Evolutionary conservation across 192 early-diverging fungal species (phyloP).

Genomic region (Podochytrium sp.): DNA sequence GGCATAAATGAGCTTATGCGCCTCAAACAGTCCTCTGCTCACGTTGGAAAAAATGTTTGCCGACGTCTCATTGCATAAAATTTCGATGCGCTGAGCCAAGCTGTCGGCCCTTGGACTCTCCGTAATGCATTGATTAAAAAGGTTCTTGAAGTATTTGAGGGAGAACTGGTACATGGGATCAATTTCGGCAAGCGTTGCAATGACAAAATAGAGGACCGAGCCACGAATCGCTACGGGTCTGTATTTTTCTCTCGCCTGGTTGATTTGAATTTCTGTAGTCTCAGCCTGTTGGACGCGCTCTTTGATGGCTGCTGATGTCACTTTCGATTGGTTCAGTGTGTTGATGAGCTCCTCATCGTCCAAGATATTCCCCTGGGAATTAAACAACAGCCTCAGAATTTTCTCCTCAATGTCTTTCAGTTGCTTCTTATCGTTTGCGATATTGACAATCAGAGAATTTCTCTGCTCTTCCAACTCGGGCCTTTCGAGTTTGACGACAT

Average conservation of each 20-base stretch:
- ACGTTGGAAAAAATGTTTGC: constrained; percentile 61
- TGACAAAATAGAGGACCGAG: constrained; percentile 64
- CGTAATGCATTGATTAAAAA: constrained; percentile 58
- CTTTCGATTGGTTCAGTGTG: constrained; percentile 67
- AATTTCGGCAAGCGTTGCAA: constrained; percentile 62
- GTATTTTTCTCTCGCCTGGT: constrained; percentile 59
- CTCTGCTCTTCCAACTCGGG: constrained; percentile 69
- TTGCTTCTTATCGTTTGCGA: constrained; percentile 63
- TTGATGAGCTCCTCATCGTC: constrained; percentile 69
- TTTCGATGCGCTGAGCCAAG: constrained; percentile 49
- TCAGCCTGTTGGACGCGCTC: constrained; percentile 59
- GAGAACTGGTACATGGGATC: constrained; percentile 71
- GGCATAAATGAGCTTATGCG: constrained; percentile 62
- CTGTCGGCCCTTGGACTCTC: constrained; percentile 52
- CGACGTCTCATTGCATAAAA: constrained; percentile 56
- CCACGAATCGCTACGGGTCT: constrained; percentile 63
- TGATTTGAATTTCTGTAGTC: constrained; percentile 60
- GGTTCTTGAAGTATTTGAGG: constrained; percentile 66
- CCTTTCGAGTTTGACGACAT: constrained; percentile 62
- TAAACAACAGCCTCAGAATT: constrained; percentile 64
- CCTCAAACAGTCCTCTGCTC: constrained; percentile 63
- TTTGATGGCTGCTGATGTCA: constrained; percentile 66
- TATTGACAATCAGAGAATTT: constrained; percentile 63
- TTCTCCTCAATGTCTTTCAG: constrained; percentile 69
- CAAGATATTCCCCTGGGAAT: constrained; percentile 66